Conservation (phyloP, 23 red algal species). For the Rhodosorus marinus region DNA sequence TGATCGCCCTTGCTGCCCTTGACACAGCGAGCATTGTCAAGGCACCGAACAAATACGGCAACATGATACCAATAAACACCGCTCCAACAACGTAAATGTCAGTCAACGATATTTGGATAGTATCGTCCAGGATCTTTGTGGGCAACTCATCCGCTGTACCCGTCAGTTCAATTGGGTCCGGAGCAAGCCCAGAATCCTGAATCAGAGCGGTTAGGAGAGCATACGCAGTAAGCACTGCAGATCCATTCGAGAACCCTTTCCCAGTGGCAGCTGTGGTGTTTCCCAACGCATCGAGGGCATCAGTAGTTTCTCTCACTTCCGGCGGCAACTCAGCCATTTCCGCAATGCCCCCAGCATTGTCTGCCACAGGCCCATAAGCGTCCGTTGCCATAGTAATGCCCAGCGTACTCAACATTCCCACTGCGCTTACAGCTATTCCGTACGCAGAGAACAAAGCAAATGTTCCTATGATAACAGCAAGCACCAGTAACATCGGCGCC, state of each 20-base stretch:
- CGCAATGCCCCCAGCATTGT: slow-evolving; percentile 46
- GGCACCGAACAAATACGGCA: slow-evolving; percentile 2
- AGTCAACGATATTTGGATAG: neutral
- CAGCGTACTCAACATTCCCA: slow-evolving; percentile 34
- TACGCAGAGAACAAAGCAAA: slow-evolving; percentile 38
- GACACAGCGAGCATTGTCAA: slow-evolving; percentile 4
- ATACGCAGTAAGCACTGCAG: slow-evolving; percentile 33
- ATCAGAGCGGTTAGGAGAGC: slow-evolving; percentile 21
- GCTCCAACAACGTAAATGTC: slow-evolving; percentile 12
- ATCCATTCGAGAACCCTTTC: slow-evolving; percentile 42
- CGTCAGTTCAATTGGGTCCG: neutral
- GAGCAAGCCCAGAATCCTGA: slow-evolving; percentile 14
- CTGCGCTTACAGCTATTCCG: slow-evolving; percentile 35
- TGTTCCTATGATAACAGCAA: slow-evolving; percentile 21
- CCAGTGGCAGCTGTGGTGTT: slow-evolving; percentile 34
- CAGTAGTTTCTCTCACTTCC: slow-evolving; percentile 29
- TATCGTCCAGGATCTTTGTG: no score
- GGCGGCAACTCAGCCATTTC: slow-evolving; percentile 18
- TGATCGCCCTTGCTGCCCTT: neutral
- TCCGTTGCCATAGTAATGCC: slow-evolving; percentile 38
- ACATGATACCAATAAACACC: slow-evolving; percentile 5
- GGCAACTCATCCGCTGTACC: neutral
- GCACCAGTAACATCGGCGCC: slow-evolving; percentile 19
- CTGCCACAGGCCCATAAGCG: slow-evolving; percentile 37
- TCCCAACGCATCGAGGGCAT: slow-evolving; percentile 42